Conservation (phyloP, 2,329 filamentous ascomycete species). For the Huntiella abstrusa region DNA sequence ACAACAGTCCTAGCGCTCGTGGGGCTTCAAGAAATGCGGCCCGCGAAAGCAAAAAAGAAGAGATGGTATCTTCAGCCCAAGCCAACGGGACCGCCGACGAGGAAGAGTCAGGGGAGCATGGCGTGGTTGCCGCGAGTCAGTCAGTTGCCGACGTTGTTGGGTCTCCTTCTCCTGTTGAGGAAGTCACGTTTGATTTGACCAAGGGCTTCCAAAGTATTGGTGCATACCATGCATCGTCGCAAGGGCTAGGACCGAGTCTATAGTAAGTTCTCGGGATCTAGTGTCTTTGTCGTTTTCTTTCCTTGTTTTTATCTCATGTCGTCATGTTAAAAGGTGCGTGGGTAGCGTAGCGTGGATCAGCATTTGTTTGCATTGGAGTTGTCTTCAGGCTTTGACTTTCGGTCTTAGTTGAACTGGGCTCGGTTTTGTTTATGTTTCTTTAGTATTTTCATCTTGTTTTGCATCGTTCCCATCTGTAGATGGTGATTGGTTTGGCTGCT, state of each 20-base stretch:
- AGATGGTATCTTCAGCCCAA: constrained; percentile 2
- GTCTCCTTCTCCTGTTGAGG: constrained; percentile 24
- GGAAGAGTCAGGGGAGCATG: constrained; percentile 16
- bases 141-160: constrained; percentile 11
- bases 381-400: too few species aligned
- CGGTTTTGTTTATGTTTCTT: background rate
- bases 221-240: constrained; percentile 36
- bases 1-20: constrained; percentile 4
- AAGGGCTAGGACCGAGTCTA: constrained; percentile 23
- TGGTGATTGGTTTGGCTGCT: too few species aligned
- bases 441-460: background rate
- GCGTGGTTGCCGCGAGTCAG: constrained; percentile 10
- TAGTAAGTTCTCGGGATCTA: background rate
- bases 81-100: constrained; percentile 14
- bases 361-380: too few species aligned
- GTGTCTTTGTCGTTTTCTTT: background rate
- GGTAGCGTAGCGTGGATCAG: too few species aligned
- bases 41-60: constrained; percentile 16
- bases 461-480: too few species aligned
- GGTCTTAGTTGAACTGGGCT: too few species aligned
- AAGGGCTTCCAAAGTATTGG: constrained; percentile 49
- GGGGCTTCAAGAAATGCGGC: background rate
- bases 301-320: background rate
- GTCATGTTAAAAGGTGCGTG: background rate
- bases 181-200: constrained; percentile 37